Evolutionary conservation across 371 early-diverging fungal species (phyloP).

Genomic region (Apophysomyces variabilis): DNA sequence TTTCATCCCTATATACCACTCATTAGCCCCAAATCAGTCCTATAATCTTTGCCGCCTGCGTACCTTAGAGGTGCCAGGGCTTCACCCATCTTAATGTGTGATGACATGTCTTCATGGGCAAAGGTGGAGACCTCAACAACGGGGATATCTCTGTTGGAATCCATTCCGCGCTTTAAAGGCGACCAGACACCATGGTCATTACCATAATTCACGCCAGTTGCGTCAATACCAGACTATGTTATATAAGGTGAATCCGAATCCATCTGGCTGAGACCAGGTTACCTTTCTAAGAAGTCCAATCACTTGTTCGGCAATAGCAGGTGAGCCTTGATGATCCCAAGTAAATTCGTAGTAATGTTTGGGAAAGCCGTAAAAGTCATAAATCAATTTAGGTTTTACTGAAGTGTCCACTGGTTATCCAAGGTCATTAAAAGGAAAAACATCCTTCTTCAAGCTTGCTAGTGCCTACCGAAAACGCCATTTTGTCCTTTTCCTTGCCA

Average conservation of each 20-base stretch:
- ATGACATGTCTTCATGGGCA: slow-evolving; percentile 31
- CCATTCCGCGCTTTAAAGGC: slow-evolving; percentile 57
- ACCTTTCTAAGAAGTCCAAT: slow-evolving; percentile 33
- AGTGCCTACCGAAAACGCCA: slow-evolving; percentile 13
- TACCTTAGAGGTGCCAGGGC: slow-evolving; percentile 42
- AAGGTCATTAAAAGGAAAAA: too few relatives aligned
- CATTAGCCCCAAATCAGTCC: too few relatives aligned
- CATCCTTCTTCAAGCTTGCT: too few relatives aligned
- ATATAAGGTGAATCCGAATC: too few relatives aligned
- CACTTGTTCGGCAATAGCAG: slow-evolving; percentile 40
- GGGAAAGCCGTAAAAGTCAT: slow-evolving; percentile 56
- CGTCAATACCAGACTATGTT: slow-evolving; percentile 39
- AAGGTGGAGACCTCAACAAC: slow-evolving; percentile 60
- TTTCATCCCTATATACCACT: slow-evolving; percentile 40
- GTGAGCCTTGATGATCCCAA: slow-evolving; percentile 47
- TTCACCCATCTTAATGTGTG: slow-evolving; percentile 36
- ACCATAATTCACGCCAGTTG: slow-evolving; percentile 53
- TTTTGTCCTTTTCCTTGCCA: slow-evolving; percentile 31
- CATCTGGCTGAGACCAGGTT: too few relatives aligned
- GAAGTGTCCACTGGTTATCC: slow-evolving; percentile 16
- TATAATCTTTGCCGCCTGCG: not conserved
- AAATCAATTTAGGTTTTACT: slow-evolving; percentile 37
- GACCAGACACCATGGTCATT: slow-evolving; percentile 72
- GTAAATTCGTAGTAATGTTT: slow-evolving; percentile 40
- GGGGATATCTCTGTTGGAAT: slow-evolving; percentile 57